Percentiles rank a stretch among this genome's conserved stretches.
These are phyloP conservation scores for Symbiodinium pilosum DNA, from an alignment of 73 alveolate genomes.

Conservation along the genomic window DNA sequence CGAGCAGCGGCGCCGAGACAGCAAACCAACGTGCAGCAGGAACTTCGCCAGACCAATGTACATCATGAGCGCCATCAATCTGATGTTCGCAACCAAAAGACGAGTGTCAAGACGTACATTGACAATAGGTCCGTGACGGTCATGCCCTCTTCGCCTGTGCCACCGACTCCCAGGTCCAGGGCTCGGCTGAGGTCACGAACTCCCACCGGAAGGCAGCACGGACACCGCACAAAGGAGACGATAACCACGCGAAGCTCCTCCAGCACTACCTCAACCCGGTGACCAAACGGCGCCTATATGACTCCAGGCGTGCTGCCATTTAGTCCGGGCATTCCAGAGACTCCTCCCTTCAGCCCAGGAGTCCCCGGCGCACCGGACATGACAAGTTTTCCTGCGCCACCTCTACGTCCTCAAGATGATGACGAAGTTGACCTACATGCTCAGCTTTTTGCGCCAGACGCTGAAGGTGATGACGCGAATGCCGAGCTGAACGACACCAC, in stretches of 20 bases:
- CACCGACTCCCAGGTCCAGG: neutral
- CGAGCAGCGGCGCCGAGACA: neutral
- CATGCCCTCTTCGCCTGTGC: neutral
- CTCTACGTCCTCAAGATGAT: no score
- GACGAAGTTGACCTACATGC: neutral
- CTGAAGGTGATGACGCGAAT: neutral
- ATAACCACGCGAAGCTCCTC: neutral
- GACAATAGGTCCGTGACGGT: neutral
- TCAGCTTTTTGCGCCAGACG: neutral
- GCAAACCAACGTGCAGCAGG: neutral
- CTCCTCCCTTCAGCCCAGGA: neutral
- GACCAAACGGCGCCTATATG: neutral
- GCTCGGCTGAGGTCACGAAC: neutral
- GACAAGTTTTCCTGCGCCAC: neutral
- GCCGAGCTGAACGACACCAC: neutral
- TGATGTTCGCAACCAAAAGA: neutral
- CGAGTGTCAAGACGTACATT: neutral
- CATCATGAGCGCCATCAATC: neutral
- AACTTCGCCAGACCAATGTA: neutral
- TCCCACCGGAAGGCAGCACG: neutral
- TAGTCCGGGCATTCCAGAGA: neutral
- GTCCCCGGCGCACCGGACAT: neutral
- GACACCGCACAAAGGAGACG: neutral
- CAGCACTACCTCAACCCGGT: neutral
- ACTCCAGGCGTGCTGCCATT: neutral